Evolutionary conservation across 2,329 filamentous ascomycete genomes (phyloP), one percentile per base, ranked within the genome.

Genomic region (Hymenotorrendiella dingleyae): DNA sequence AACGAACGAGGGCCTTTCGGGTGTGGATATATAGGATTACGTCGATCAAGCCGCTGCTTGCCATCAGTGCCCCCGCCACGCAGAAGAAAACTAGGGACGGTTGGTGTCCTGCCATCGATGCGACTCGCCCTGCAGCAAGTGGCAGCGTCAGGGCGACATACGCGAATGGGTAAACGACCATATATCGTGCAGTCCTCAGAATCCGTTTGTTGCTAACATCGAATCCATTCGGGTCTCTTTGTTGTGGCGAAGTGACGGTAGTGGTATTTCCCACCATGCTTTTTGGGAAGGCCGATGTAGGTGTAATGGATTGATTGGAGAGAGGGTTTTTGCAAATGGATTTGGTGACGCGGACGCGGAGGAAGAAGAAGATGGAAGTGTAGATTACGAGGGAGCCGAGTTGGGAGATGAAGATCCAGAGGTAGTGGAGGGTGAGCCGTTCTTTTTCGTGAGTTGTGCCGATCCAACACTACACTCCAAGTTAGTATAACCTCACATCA

Each of bases 381-480:
- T 78, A 78, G 44, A 74, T 65, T 28, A 72, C 37, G 5, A 76
- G 61, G 17, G 69, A 73, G 11, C 70, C 67, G 50, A 75, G 72
- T 51, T 76, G 66, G 42, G 70, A 67, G 19, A 72, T 57, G 54
- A 76, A 76, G 42, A 76, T 72, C 71, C 72, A 77, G 35, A 76
- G 53, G 50, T 77, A 77, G 47, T 77, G 74, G 2, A 72, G 64
- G 47, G 64, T 67, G 4, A 78, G 62, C 12, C 73, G 69, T 3
- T 75, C 62, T 14, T 55, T 56, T 39, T 68, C 63, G 43, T 71
- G 64, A 5, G 69, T 62, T 3, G 62, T 55, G 23, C 67, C 67
- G 19, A 77, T 69, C 74, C 74, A 78, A 55, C 74, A 78, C 71
- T 67, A 36, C 16, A 24, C n/a, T 11, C 17, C 12, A 34, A 34